Base-by-base conservation (phyloP, 345 rosid genomes). In the Durio zibethinus region DNA sequence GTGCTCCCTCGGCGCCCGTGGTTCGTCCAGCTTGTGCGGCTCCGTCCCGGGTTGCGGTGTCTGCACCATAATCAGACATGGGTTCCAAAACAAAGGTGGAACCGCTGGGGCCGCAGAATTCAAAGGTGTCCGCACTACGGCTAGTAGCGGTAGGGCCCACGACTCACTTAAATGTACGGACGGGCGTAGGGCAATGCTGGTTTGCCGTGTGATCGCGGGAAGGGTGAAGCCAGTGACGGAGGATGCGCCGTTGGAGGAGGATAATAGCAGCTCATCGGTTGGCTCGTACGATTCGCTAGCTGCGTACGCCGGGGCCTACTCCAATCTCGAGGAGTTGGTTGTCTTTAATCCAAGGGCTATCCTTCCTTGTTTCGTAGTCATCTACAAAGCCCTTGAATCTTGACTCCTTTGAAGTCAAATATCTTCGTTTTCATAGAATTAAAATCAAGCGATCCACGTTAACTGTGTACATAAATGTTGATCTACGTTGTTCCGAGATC, bases 141-240 rank as follows among this genome's bases (percentile, higher is more conserved):
- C 98, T n/a, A 93, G 97, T 53, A 96, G 99, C 73, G 97, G 99
- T 6, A 86, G 96, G 87, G 98, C 98, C 62, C 98, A 96, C 76
- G 98, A 96, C 67, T 90, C 89, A 4, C 72, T 92, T 61, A 57
- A 20, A 27, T 84, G 90, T 81, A 83, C 81, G 54, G 94, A 88
- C n/a, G 92, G 85, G 9, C 84, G 91, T 16, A 88, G 92, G 78
- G 99, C 93, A 42, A 96, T 96, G 99, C 84, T 96, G 57, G 98
- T 96, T 63, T 93, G 99, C 50, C 98, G 99, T 7, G 99, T 96
- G 83, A 92, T 96, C 7, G 98, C 99, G 0, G 99, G 99, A 27
- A 88, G 91, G 62, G 97, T 93, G 70, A 89, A 81, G 79, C 87
- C 89, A 2, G 77, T 77, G 80, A 81, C 80, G 18, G 94, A 86